Base-by-base conservation (phyloP, 2,329 filamentous ascomycete species). In the Neonectria sp. region DNA sequence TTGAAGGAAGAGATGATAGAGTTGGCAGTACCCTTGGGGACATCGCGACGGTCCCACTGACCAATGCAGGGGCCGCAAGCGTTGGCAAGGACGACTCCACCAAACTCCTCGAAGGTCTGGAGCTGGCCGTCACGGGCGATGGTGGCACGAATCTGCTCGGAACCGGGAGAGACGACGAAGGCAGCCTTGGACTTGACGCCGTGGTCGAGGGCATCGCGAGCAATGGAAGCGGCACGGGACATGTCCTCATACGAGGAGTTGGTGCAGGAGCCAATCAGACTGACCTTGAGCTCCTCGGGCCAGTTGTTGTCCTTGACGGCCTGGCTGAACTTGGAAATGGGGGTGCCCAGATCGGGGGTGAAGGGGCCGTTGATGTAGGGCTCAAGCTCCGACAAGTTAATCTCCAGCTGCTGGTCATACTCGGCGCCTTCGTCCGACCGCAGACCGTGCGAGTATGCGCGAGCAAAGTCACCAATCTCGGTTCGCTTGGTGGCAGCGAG, bases 191-290 rank as follows among this genome's bases (percentile, higher is more conserved):
- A 95, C 84, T 94, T 93, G 67, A 99, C 86, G 17, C 96, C 96
- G n/a, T 95, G 96, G 66, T 91, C 90, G 59, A 91, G 88, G 11
- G 96, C 96, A 81, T 98, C 95, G 81, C 95, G 95, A 65, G 98
- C 94, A 63, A 99, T 89, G 78, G 95, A 91, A 83, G 98, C 95
- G 15, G 95, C 94, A 68, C 95, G 92, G 40, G 95, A 97, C 96
- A 99, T 99, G 80, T 99, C 96, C 83, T 98, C 93, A 81, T 98
- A 99, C 2, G 96, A 98, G 81, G 94, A 97, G 88, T 99, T 99
- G 57, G 96, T 99, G 86, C 96, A 99, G 84, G 95, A 97, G 68
- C 96, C 96, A 78, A 99, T 99, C 61, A 99, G 88, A 58, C 95
- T 95, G 29, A 96, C 95, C 13, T 95, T 96, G 68, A 99, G 92